Percentiles rank a stretch among this genome's conserved stretches.
phyloP scores from a whole-genome alignment of 2,329 filamentous ascomycete species.

The Aspergillus fijiensis region DNA sequence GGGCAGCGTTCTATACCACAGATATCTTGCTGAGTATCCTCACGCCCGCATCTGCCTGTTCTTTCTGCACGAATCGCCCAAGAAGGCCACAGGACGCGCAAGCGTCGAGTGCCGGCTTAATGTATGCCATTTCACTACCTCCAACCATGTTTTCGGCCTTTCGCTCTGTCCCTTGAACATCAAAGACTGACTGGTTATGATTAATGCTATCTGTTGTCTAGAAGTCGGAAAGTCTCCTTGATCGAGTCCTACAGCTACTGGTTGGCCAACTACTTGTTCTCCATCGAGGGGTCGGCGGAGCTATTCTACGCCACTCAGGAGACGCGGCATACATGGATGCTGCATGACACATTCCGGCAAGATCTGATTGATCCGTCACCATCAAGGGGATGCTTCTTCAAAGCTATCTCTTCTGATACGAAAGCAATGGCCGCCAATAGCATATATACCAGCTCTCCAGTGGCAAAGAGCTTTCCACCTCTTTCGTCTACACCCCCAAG shows the following conservation, averaged over 20 bases:
- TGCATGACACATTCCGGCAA: constrained; percentile 7
- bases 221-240: constrained; percentile 1
- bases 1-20: neutral
- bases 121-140: constrained; percentile 7
- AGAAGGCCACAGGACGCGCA: neutral
- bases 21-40: neutral
- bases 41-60: neutral
- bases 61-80: neutral
- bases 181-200: neutral
- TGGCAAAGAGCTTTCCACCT: constrained; percentile 63
- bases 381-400: constrained; percentile 10
- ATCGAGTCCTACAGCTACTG: constrained; percentile 5
- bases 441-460: constrained; percentile 57
- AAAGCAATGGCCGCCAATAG: constrained; percentile 31
- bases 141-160: constrained; percentile 7
- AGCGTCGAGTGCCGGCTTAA: neutral
- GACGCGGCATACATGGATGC: constrained; percentile 10
- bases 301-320: neutral
- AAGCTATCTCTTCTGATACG: neutral
- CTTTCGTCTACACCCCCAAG: constrained; percentile 64
- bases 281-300: neutral
- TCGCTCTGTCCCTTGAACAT: neutral
- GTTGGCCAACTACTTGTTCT: constrained; percentile 1
- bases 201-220: neutral
- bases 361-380: constrained; percentile 6